phyloP scores from a whole-genome alignment of 805 yeast species.

The Wickerhamiella kazuoi region DNA sequence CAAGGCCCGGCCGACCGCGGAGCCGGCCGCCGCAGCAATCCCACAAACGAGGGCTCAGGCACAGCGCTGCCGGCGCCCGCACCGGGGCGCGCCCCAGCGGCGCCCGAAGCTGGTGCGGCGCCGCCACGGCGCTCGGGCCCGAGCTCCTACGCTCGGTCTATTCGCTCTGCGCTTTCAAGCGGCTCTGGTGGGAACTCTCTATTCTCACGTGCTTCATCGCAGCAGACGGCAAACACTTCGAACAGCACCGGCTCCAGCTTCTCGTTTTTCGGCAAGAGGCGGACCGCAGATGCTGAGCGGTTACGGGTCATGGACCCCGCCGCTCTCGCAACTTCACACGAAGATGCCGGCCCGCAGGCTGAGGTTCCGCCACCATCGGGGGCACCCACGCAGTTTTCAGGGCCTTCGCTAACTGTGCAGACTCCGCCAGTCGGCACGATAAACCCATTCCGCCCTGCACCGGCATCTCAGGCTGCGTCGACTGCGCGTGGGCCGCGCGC shows the following conservation, averaged over 20 bases:
- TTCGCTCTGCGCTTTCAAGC: neutral
- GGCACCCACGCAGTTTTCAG: too few species aligned
- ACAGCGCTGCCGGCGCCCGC: too few species aligned
- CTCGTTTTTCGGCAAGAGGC: neutral
- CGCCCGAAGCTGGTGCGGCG: too few species aligned
- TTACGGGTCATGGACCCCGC: slow-evolving; percentile 1
- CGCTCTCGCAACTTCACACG: slow-evolving; percentile 1
- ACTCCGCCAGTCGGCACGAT: too few species aligned
- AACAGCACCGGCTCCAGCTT: neutral
- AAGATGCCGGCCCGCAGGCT: neutral
- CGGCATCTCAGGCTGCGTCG: neutral
- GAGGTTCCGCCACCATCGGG: too few species aligned
- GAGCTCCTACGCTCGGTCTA: neutral
- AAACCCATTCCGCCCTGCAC: too few species aligned
- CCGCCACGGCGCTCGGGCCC: neutral
- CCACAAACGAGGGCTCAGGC: too few species aligned
- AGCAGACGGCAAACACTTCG: neutral
- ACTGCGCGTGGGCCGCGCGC: neutral
- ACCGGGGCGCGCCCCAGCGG: too few species aligned
- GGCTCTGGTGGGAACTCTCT: slow-evolving; percentile 1
- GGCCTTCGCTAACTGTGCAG: too few species aligned
- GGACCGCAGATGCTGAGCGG: neutral
- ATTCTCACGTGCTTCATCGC: neutral
- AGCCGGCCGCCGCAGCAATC: too few species aligned
- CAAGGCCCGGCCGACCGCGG: too few species aligned